Base-by-base conservation (phyloP, 164 flowering plant genomes). In the Euptelea pleiosperma region DNA sequence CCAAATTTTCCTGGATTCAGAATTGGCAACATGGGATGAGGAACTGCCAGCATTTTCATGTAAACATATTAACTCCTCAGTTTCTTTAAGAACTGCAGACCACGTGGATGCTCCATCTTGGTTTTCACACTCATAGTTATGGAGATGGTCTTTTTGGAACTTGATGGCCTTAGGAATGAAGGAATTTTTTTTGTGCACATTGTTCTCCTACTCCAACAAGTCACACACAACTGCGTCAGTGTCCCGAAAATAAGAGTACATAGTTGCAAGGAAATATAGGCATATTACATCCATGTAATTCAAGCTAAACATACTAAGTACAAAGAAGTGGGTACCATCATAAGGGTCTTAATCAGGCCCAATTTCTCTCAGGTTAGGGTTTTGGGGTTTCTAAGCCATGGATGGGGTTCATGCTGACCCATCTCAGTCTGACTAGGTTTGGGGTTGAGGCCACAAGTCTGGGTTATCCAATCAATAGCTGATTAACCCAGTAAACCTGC, bases 11-110 rank as follows among this genome's bases (percentile, higher is more conserved):
- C 28, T 62, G 18, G 54, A 55, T 62, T 68, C 76, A 16, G 60
- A 41, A 55, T 29, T 28, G 42, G 62, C 53, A 39, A 61, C 61
- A 68, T 48, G 64, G 33, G 59, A 70, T 26, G 83, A 66, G 48
- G 72, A 63, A 41, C 65, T 3, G n/a, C 52, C 25, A 55, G 65
- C 64, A 51, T 58, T 65, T 47, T 71, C 70, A 55, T 73, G 66
- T 35, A 68, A 55, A 53, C n/a, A 36, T 16, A 51, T 52, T 19
- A 83, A 73, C 42, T 71, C 77, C 42, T 75, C 70, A 16, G 73
- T 62, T 61, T 79, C 79, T 53, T 73, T 68, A 62, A 40, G 54
- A 45, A 69, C 70, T 48, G 61, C 51, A 45, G 77, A 72, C 79
- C 74, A 73, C 41, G 65, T 58, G 56, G 55, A 30, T 14, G 44